Conservation (phyloP, 805 yeast genomes). For the Cyberlindnera americana region DNA sequence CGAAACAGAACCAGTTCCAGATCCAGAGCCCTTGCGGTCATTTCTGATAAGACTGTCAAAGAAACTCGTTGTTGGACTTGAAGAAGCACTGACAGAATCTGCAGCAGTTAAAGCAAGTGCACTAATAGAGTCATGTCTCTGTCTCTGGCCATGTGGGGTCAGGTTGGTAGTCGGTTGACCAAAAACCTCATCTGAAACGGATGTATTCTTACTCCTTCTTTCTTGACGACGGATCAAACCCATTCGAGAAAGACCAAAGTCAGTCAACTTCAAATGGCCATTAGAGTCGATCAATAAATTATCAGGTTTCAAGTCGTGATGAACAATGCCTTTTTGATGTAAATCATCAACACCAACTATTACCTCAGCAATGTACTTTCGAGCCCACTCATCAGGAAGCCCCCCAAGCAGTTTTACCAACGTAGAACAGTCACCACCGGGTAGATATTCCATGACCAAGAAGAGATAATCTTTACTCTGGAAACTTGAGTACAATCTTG, state of each 20-base stretch:
- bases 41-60: conserved; percentile 27
- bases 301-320: conserved; percentile 94
- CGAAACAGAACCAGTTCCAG: conserved; percentile 9
- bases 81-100: conserved; percentile 18
- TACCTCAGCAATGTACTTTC: conserved; percentile 82
- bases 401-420: conserved; percentile 77
- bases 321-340: conserved; percentile 86
- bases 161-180: conserved; percentile 16
- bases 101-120: conserved; percentile 19
- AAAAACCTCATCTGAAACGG: conserved; percentile 24
- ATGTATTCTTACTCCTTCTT: conserved; percentile 16
- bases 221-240: conserved; percentile 84
- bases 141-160: conserved; percentile 7
- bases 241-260: conserved; percentile 89
- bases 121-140: conserved; percentile 24
- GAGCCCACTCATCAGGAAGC: conserved; percentile 83
- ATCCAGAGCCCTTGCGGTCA: conserved; percentile 10
- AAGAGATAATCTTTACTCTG: conserved; percentile 85
- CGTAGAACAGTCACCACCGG: conserved; percentile 95
- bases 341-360: conserved; percentile 87
- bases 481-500: conserved; percentile 81
- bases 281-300: conserved; percentile 77
- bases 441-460: conserved; percentile 92
- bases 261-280: conserved; percentile 92
- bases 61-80: conserved; percentile 29